Base-by-base conservation (phyloP, 208 protist species). In the Phytomonas sp. region DNA sequence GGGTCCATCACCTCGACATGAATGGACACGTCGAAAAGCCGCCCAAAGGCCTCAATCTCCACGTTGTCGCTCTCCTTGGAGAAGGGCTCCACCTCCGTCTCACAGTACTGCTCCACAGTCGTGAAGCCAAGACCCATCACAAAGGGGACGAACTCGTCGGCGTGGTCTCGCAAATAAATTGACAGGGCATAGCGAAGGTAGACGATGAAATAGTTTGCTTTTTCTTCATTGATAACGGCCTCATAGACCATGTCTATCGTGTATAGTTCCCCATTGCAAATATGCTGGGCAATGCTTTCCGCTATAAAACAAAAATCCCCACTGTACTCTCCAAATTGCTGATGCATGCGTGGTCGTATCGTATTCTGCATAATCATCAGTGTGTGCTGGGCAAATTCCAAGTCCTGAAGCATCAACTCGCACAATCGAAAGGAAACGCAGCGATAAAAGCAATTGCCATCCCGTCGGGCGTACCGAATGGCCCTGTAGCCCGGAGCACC, bases 391-490 rank as follows among this genome's bases (percentile, higher is more conserved):
- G 82, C 82, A 19, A 79, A 66, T 12, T 32, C 36, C 0, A 68
- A 65, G 45, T 78, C 26, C 30, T 60, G 59, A 5, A 83, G 73
- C 56, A 82, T 62, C 4, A 81, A 49, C 60, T 86, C 73, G 19
- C 84, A 78, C n/a, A 93, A 45, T 3, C 75, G 72, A 62, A 92
- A 95, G 26, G 77, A 68, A n/a, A 78, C 79, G 45, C 83, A 88
- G 14, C 90, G 87, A 69, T 87, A 95, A 70, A 95, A 95, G 76
- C 90, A 95, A 69, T 92, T 93, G n/a, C 90, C 90, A 65, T 95
- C 90, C 11, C 90, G 79, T 12, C 90, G 75, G 0, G 81, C 75
- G 61, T 91, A 93, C 14, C 86, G 83, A 61, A 95, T 85, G 11
- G 63, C 71, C 1, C 26, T 26, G 61, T 69, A 78, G 63, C 76